Evolutionary conservation across 139 green algal species (phyloP).

Genomic region (Tetradesmus obliquus): DNA sequence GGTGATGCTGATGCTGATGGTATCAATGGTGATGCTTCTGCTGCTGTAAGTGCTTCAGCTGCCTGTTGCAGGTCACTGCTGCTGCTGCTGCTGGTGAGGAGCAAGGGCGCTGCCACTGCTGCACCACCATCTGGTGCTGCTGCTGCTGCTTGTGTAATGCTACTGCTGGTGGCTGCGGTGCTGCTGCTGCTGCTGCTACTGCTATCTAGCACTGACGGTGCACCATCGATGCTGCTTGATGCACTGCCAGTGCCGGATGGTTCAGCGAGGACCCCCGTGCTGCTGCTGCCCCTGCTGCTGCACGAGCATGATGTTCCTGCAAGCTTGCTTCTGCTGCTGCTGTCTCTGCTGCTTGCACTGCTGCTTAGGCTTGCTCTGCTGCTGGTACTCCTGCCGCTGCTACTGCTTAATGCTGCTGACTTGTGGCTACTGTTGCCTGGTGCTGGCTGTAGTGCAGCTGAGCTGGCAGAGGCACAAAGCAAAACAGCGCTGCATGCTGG

Average conservation of each 20-base stretch:
- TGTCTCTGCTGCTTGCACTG: neutral
- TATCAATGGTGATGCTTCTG: neutral
- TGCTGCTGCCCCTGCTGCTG: neutral
- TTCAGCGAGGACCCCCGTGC: neutral
- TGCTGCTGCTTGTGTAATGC: neutral
- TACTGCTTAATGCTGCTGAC: neutral
- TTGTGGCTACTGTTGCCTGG: neutral
- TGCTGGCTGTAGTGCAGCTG: neutral
- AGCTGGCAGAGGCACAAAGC: neutral
- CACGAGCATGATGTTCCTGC: neutral
- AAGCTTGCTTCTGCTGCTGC: conserved; percentile 2
- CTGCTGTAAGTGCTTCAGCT: neutral
- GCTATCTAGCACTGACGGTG: neutral
- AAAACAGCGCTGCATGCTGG: neutral
- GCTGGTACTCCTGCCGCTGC: neutral
- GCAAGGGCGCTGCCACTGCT: neutral
- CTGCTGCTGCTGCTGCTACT: neutral
- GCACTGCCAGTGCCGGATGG: neutral
- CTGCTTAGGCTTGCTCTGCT: neutral
- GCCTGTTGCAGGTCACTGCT: neutral
- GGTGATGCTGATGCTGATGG: neutral
- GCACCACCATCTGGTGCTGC: neutral
- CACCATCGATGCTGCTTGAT: neutral
- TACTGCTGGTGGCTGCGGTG: neutral
- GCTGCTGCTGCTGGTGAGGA: neutral